These are phyloP conservation scores for Phanerochaete sordida DNA, from an alignment of 768 basidiomycete genomes.

Conservation along the genomic window DNA sequence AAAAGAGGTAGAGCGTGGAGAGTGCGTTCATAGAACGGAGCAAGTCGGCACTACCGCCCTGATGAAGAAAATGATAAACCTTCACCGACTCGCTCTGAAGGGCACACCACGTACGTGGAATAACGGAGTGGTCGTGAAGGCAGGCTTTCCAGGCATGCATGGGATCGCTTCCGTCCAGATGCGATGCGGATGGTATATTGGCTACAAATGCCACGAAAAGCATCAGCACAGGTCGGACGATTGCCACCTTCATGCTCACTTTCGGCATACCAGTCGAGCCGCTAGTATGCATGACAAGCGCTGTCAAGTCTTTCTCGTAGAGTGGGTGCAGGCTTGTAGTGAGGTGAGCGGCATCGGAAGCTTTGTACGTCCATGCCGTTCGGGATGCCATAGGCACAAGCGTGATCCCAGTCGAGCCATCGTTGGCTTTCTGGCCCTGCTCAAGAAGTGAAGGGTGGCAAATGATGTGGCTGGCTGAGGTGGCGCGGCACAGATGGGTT, in stretches of 20 bases:
- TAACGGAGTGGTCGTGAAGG: constrained; percentile 9
- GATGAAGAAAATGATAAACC: background rate
- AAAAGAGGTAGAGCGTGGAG: constrained; percentile 6
- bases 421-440: constrained; percentile 1
- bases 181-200: constrained; percentile 10
- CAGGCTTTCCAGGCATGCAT: constrained; percentile 9
- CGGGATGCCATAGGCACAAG: constrained; percentile 3
- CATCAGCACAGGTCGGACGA: background rate
- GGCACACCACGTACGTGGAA: constrained; percentile 5
- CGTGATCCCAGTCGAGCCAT: background rate
- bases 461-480: constrained; percentile 3
- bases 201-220: background rate
- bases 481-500: constrained; percentile 1
- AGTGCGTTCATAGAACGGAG: constrained; percentile 8
- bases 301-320: constrained; percentile 5
- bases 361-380: background rate
- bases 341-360: background rate
- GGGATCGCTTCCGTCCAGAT: constrained; percentile 14
- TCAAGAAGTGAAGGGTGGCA: constrained; percentile 2
- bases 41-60: constrained; percentile 11
- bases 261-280: constrained; percentile 12
- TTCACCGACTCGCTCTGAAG: background rate
- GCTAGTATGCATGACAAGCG: constrained; percentile 12
- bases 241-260: background rate
- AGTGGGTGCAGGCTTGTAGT: background rate